Base-by-base conservation (phyloP, 768 basidiomycete species). In the Xerocomellus chrysenteron region DNA sequence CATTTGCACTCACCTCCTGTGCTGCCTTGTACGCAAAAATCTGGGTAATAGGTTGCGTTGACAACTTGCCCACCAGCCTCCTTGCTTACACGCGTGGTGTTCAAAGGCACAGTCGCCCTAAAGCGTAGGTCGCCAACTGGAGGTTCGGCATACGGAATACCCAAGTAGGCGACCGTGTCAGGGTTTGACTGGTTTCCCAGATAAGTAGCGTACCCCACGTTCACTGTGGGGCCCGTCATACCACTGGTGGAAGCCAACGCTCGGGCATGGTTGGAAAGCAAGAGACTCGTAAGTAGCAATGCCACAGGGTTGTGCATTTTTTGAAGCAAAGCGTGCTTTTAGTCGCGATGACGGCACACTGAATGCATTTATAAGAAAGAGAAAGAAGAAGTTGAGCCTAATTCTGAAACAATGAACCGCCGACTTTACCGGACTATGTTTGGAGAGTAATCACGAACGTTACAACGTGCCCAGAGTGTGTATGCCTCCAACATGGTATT, bases 131-230 rank as follows among this genome's bases (percentile, higher is more conserved):
- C 62, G 0, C 76, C 78, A 32, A 75, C 47, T 4, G 79, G 78
- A 13, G 78, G 65, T 56, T 80, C 78, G 24, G 78, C 77, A 56
- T 73, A 78, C 21, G 74, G 78, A 39, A 80, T 63, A 2, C 78
- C 79, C 57, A 87, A 73, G 64, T 80, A 87, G 0, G 82, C 81
- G 17, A 83, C 80, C 12, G 79, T 76, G 58, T 84, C 78, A 0
- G 80, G 76, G 58, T 72, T 80, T 1, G 79, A 76, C 10, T 71
- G 70, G 56, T 83, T 84, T 2, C 85, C 85, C 4, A 74, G 71
- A 60, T 85, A 87, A 51, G 73, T 77, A 1, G 81, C 82, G 55
- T 88, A 86, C 16, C 83, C 84, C 14, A 82, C 75, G 59, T 85
- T 78, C 40, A 85, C 77, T 28, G 83, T 69, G 55, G 71, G 60